Conservation (phyloP, 768 basidiomycete genomes). For the Pleurotus djamor region DNA sequence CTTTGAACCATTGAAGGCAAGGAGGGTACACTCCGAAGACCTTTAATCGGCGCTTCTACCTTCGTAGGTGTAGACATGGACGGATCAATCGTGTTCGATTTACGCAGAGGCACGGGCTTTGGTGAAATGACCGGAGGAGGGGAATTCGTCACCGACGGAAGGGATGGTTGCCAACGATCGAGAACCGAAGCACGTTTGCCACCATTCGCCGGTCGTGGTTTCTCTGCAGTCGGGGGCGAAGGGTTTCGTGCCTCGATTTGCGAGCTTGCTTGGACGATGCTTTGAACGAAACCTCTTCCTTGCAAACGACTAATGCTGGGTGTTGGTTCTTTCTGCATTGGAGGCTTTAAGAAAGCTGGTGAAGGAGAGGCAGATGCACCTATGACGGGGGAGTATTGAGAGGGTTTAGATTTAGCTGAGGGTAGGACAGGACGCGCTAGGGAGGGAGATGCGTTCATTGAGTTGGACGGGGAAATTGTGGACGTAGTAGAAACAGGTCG, state of each 20-base stretch:
- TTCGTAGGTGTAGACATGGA: constrained; percentile 6
- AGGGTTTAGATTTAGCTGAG: constrained; percentile 41
- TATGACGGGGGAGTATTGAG: constrained; percentile 39
- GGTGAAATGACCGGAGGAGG: constrained; percentile 30
- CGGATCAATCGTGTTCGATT: constrained; percentile 32
- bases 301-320: constrained; percentile 82
- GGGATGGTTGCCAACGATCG: constrained; percentile 64
- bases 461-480: constrained; percentile 24
- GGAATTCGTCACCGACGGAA: constrained; percentile 26
- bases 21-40: constrained; percentile 32
- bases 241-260: constrained; percentile 37
- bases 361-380: constrained; percentile 44
- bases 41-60: constrained; percentile 16
- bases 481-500: constrained; percentile 13
- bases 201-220: constrained; percentile 25
- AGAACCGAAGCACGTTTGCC: constrained; percentile 53
- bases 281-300: constrained; percentile 86
- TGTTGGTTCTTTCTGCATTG: constrained; percentile 66
- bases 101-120: constrained; percentile 36
- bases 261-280: constrained; percentile 70
- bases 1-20: constrained; percentile 33
- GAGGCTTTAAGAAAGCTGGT: constrained; percentile 56
- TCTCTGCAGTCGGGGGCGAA: constrained; percentile 29
- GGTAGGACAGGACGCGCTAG: constrained; percentile 56
- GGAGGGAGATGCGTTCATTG: constrained; percentile 32